Evolutionary conservation across 768 basidiomycete genomes (phyloP).

Genomic region (Rickenella mellea): DNA sequence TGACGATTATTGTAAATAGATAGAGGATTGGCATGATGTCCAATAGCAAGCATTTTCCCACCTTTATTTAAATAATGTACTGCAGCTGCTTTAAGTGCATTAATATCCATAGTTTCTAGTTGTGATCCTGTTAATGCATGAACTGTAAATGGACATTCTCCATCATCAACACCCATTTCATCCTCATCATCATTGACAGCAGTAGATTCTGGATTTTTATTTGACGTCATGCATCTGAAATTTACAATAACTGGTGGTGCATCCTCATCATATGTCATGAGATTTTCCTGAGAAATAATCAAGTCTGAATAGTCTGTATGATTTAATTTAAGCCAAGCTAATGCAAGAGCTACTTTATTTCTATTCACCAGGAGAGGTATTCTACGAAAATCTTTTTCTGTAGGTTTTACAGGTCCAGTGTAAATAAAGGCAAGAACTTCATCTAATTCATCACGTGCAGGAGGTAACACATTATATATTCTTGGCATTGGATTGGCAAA

Average conservation of each 20-base stretch:
- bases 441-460: slow-evolving; percentile 16
- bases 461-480: slow-evolving; percentile 27
- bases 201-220: slow-evolving; percentile 8
- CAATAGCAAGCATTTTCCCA: slow-evolving; percentile 15
- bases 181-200: slow-evolving; percentile 5
- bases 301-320: slow-evolving; percentile 22
- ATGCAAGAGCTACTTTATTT: slow-evolving; percentile 16
- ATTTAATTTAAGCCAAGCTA: slow-evolving; percentile 26
- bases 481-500: slow-evolving; percentile 18
- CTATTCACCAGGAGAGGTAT: slow-evolving; percentile 23
- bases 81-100: slow-evolving; percentile 8
- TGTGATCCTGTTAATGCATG: not conserved
- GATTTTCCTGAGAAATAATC: slow-evolving; percentile 10
- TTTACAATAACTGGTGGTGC: slow-evolving; percentile 21
- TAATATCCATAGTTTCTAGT: slow-evolving; percentile 12
- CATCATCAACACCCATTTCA: not conserved
- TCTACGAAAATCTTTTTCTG: slow-evolving; percentile 19
- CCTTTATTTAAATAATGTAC: slow-evolving; percentile 12
- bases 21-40: slow-evolving; percentile 12
- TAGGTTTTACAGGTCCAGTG: slow-evolving; percentile 18
- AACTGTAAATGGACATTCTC: not conserved
- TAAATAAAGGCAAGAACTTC: slow-evolving; percentile 26
- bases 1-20: slow-evolving; percentile 1
- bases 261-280: slow-evolving; percentile 21
- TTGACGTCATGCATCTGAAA: slow-evolving; percentile 10